phyloP scores from a whole-genome alignment of 169 alveolate genomes.

The Plasmodium relictum region DNA sequence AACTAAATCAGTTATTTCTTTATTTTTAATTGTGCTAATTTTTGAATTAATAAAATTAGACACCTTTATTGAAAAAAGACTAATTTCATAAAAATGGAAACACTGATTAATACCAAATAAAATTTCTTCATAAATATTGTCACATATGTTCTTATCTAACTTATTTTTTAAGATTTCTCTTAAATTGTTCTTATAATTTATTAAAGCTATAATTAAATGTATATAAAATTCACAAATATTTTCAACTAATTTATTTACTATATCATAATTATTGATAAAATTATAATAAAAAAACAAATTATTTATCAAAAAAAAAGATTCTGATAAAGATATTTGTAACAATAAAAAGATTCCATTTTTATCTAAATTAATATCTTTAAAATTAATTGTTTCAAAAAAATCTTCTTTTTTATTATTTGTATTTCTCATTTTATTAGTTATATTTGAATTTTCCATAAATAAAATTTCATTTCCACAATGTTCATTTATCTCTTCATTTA shows the following conservation, averaged over 20 bases:
- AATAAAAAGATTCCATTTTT: conserved; percentile 58
- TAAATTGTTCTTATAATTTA: conserved; percentile 18
- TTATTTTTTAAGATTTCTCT: background rate
- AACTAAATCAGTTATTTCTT: background rate
- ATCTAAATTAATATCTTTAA: conserved; percentile 16
- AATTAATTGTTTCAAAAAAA: no score
- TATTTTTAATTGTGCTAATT: background rate
- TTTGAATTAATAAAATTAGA: background rate
- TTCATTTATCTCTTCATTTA: no score
- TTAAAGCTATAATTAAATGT: conserved; percentile 17
- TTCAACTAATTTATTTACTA: conserved; percentile 15
- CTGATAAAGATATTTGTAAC: conserved; percentile 29
- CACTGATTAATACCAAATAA: background rate
- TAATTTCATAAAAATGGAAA: background rate
- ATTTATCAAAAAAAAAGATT: conserved; percentile 22
- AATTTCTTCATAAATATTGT: conserved; percentile 2
- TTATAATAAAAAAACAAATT: conserved; percentile 20
- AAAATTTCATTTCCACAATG: no score
- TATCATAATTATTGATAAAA: background rate
- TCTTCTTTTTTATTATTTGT: no score
- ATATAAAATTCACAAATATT: conserved; percentile 43
- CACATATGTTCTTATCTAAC: background rate
- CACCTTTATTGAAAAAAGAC: background rate
- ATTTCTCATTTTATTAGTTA: no score
- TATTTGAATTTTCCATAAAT: no score